Evolutionary conservation across 1,284 basidiomycete genomes (phyloP).

Genomic region (Trichosporon inkin): DNA sequence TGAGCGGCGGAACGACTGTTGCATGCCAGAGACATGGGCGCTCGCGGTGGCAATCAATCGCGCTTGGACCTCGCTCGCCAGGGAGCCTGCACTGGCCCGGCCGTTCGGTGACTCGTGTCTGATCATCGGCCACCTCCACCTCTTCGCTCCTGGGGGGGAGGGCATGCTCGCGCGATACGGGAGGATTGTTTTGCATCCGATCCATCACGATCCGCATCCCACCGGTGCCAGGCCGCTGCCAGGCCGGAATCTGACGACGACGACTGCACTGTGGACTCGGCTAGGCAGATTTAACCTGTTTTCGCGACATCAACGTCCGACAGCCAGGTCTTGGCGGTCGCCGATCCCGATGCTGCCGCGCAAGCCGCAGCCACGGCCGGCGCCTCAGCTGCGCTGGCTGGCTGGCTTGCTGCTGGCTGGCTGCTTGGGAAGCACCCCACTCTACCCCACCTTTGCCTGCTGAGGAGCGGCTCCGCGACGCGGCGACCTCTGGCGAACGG

Average conservation of each 20-base stretch:
- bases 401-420: too few relatives aligned
- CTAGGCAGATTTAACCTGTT: too few relatives aligned
- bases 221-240: too few relatives aligned
- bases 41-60: background rate
- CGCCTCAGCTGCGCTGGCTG: too few relatives aligned
- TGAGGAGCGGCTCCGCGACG: too few relatives aligned
- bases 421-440: background rate
- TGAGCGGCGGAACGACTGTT: background rate
- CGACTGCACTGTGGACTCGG: too few relatives aligned
- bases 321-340: background rate
- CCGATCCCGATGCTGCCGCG: conserved; percentile 9
- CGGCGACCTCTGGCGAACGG: too few relatives aligned
- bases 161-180: too few relatives aligned
- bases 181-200: too few relatives aligned
- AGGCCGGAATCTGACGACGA: too few relatives aligned
- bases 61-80: background rate
- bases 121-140: background rate
- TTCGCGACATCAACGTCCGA: background rate
- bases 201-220: too few relatives aligned
- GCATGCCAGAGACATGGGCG: background rate
- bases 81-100: background rate
- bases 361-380: background rate
- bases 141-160: too few relatives aligned
- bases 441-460: background rate
- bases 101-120: background rate